A percentile compares a stretch with the other conserved stretches of the same genome.
Conservation (phyloP, 306 rosid genomes). For the Trichosanthes truncata region DNA sequence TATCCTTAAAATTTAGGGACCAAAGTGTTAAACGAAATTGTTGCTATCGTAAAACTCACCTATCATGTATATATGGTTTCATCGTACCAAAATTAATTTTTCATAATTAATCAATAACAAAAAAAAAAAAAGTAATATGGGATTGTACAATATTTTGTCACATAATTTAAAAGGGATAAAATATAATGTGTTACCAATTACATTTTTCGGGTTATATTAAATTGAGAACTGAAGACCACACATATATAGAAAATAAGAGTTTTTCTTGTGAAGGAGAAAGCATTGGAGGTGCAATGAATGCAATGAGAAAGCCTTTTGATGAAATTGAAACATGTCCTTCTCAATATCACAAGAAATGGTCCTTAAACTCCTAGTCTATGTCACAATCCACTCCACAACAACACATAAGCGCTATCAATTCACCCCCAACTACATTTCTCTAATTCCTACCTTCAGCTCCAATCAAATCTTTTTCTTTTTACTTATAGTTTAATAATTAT, state of each 20-base stretch:
- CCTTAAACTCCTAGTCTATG: background rate
- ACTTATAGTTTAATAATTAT: background rate
- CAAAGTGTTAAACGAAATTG: too few species aligned
- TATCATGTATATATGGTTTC: background rate
- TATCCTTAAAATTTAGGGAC: too few species aligned
- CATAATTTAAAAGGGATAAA: background rate
- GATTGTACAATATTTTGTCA: background rate
- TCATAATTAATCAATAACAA: too few species aligned
- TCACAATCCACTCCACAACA: background rate
- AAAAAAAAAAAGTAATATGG: too few species aligned
- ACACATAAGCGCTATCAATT: background rate
- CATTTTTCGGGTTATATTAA: background rate
- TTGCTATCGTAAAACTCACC: too few species aligned
- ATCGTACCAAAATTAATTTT: too few species aligned
- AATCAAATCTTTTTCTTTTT: background rate
- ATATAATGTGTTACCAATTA: background rate
- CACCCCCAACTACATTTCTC: background rate
- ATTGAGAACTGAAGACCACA: background rate
- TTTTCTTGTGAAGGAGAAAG: background rate
- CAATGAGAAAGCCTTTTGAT: background rate
- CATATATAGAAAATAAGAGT: background rate
- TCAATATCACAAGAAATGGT: constrained; percentile 10
- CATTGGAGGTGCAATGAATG: background rate
- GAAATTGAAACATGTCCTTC: background rate
- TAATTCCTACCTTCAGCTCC: background rate